Evolutionary conservation across 306 rosid genomes (phyloP).

Genomic region (Cucurbita pepo): DNA sequence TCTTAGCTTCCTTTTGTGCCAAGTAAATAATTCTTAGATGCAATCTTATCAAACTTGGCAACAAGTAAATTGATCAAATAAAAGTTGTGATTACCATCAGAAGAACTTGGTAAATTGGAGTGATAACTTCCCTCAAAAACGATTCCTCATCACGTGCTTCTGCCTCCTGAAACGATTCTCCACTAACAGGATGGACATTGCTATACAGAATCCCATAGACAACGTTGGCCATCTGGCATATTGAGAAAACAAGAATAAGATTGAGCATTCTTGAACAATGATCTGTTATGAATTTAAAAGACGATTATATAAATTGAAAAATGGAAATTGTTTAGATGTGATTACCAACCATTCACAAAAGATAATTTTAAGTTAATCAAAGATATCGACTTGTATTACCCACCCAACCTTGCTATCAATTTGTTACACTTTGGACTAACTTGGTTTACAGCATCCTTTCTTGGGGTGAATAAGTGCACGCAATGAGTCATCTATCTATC

Average conservation of each 20-base stretch:
- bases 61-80: conserved; percentile 10
- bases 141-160: conserved; percentile 46
- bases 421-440: neutral
- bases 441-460: neutral
- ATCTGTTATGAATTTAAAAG: neutral
- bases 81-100: conserved; percentile 32
- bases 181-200: conserved; percentile 37
- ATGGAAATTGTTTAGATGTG: neutral
- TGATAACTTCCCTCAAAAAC: conserved; percentile 49
- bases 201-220: conserved; percentile 35
- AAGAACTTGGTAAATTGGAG: conserved; percentile 62
- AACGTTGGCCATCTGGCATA: conserved; percentile 58
- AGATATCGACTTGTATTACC: neutral
- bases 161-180: conserved; percentile 24
- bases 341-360: neutral
- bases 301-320: neutral
- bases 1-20: conserved; percentile 72
- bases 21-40: conserved; percentile 19
- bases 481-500: too few species aligned
- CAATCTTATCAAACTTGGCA: conserved; percentile 5
- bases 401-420: neutral
- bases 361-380: neutral
- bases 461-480: too few species aligned
- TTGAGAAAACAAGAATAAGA: neutral
- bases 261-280: neutral